phyloP scores from a whole-genome alignment of 768 basidiomycete genomes.

The Cystobasidium tubakii region DNA sequence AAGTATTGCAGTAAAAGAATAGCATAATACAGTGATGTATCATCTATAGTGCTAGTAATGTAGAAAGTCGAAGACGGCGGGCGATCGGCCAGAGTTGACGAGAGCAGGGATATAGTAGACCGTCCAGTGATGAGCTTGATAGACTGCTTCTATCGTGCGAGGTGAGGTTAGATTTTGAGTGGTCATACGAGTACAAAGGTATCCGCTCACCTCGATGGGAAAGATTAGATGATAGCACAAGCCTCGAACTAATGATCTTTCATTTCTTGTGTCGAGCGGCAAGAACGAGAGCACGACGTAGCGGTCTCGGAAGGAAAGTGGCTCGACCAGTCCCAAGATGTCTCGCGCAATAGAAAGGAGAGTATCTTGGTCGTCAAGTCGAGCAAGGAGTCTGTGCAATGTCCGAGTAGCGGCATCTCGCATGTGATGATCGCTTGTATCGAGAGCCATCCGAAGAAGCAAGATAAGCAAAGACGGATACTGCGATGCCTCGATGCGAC shows the following conservation, averaged over 20 bases:
- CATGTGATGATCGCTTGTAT: neutral
- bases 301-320: neutral
- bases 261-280: neutral
- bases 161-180: too few relatives aligned
- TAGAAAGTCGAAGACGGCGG: neutral
- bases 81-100: neutral
- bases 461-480: neutral
- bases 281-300: neutral
- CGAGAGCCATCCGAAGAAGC: constrained; percentile 2
- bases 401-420: neutral
- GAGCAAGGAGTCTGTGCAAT: neutral
- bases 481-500: neutral
- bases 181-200: too few relatives aligned
- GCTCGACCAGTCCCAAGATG: neutral
- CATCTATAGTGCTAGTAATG: neutral
- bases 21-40: constrained; percentile 3
- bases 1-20: constrained; percentile 10
- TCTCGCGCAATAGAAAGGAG: too few relatives aligned
- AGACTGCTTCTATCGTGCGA: neutral
- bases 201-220: neutral
- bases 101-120: neutral
- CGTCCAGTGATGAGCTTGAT: neutral
- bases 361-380: neutral
- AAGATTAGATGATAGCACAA: neutral
- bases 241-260: neutral